A percentile compares a stretch with the other conserved stretches of the same genome.
These are phyloP conservation scores for Ganoderma resinaceum DNA, from an alignment of 1,284 basidiomycete genomes.

Conservation along the genomic window DNA sequence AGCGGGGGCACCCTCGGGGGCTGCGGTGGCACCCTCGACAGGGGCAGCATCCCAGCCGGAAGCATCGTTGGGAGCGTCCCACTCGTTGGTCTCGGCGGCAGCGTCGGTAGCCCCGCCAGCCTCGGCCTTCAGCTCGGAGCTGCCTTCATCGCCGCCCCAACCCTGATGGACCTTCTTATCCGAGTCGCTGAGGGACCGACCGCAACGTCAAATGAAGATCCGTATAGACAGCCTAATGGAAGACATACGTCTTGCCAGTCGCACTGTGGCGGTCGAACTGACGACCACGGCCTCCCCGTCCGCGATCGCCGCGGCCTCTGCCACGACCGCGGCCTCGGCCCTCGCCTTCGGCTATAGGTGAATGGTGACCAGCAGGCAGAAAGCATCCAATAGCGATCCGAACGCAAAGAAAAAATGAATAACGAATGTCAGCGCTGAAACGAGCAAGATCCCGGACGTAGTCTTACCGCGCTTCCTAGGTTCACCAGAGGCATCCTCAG, in stretches of 20 bases:
- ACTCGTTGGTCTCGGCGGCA: conserved; percentile 45
- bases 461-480: conserved; percentile 63
- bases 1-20: conserved; percentile 44
- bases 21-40: conserved; percentile 39
- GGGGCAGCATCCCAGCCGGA: conserved; percentile 49
- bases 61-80: conserved; percentile 45
- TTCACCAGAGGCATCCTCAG: conserved; percentile 53
- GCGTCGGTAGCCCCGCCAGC: conserved; percentile 54
- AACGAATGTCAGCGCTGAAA: conserved; percentile 10
- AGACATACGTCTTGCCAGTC: conserved; percentile 78
- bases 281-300: conserved; percentile 69
- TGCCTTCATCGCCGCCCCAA: conserved; percentile 91
- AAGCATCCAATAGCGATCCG: conserved; percentile 18
- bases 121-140: conserved; percentile 80
- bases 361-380: conserved; percentile 8
- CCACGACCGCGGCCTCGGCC: conserved; percentile 54
- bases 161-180: conserved; percentile 92
- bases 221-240: not conserved
- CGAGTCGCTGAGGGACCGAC: conserved; percentile 67
- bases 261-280: conserved; percentile 83
- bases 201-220: conserved; percentile 12
- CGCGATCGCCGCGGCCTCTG: conserved; percentile 54
- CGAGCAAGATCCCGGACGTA: conserved; percentile 19
- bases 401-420: not conserved
- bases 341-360: conserved; percentile 56